Percentiles rank a stretch among this genome's conserved stretches.
Evolutionary conservation across 768 basidiomycete species (phyloP).

Genomic region (Mrakia frigida): DNA sequence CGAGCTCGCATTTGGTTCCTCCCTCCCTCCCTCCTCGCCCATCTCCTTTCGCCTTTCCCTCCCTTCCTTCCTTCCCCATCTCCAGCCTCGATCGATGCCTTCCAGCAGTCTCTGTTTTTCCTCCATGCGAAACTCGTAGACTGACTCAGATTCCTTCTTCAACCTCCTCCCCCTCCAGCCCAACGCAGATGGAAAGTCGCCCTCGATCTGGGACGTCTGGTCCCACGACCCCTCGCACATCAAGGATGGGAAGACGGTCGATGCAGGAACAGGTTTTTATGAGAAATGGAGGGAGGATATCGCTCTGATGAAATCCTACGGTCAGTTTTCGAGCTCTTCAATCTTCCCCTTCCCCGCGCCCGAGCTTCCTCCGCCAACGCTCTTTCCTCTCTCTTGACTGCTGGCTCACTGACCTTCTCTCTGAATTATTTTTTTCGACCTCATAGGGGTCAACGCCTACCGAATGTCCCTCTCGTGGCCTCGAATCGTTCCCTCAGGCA

Average conservation of each 20-base stretch:
- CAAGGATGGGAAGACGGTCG: slow-evolving; percentile 34
- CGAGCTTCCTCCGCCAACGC: background rate
- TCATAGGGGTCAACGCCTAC: slow-evolving; percentile 32
- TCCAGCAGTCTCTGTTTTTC: too few species aligned
- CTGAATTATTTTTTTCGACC: background rate
- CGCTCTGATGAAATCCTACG: slow-evolving; percentile 37
- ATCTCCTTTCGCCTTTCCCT: too few species aligned
- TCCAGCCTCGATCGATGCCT: background rate
- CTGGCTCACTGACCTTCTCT: background rate
- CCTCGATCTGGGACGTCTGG: slow-evolving; percentile 27
- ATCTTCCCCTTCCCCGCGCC: too few species aligned
- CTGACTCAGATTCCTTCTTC: background rate
- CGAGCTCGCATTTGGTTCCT: background rate
- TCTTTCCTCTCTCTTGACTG: background rate
- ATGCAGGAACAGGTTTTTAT: slow-evolving; percentile 37
- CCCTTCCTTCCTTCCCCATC: background rate
- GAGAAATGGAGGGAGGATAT: slow-evolving; percentile 38
- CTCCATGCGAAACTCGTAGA: too few species aligned
- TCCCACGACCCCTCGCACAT: slow-evolving; percentile 16
- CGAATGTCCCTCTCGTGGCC: slow-evolving; percentile 38
- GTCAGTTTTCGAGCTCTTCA: background rate
- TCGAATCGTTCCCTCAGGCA: slow-evolving; percentile 36
- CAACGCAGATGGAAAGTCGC: background rate
- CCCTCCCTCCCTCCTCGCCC: background rate
- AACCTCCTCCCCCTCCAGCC: background rate